A percentile compares a stretch with the other conserved stretches of the same genome.
These are phyloP conservation scores for Biscogniauxia mediterranea DNA, from an alignment of 2,329 filamentous ascomycete genomes.

Conservation along the genomic window DNA sequence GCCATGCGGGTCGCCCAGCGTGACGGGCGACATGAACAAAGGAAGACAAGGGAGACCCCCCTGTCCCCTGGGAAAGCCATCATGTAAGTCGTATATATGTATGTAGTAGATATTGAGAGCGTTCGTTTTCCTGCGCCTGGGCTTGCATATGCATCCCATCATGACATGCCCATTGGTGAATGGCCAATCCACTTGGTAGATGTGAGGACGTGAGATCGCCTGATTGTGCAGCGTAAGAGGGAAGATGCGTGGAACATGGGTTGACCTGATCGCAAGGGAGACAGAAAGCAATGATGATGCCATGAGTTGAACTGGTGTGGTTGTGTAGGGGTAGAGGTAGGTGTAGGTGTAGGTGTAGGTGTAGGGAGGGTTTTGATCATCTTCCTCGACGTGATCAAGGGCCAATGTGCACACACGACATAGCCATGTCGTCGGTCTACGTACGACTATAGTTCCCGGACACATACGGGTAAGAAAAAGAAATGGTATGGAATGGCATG, in stretches of 20 bases:
- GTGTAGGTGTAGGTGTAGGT: too few relatives aligned
- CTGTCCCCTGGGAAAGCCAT: constrained; percentile 6
- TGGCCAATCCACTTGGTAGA: constrained; percentile 19
- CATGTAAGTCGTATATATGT: constrained; percentile 2
- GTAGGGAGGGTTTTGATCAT: too few relatives aligned
- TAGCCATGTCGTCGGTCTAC: too few relatives aligned
- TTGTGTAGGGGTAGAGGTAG: too few relatives aligned
- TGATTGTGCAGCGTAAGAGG: constrained; percentile 8
- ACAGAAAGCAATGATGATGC: background rate
- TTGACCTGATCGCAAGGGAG: background rate
- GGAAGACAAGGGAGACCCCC: constrained; percentile 19
- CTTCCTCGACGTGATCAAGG: background rate
- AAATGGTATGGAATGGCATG: too few relatives aligned
- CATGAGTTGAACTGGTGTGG: background rate
- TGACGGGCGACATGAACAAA: constrained; percentile 15
- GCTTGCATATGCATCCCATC: constrained; percentile 24
- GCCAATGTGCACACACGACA: too few relatives aligned
- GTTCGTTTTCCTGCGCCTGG: constrained; percentile 15
- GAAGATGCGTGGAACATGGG: constrained; percentile 5
- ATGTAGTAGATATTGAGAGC: background rate
- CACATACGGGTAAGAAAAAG: too few relatives aligned
- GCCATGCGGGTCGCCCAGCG: constrained; percentile 5
- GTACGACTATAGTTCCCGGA: too few relatives aligned
- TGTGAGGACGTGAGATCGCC: constrained; percentile 10
- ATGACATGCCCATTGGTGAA: constrained; percentile 21